A percentile compares a stretch with the other conserved stretches of the same genome.
These are phyloP conservation scores for Russula ochroleuca DNA, from an alignment of 768 basidiomycete genomes.

Conservation along the genomic window DNA sequence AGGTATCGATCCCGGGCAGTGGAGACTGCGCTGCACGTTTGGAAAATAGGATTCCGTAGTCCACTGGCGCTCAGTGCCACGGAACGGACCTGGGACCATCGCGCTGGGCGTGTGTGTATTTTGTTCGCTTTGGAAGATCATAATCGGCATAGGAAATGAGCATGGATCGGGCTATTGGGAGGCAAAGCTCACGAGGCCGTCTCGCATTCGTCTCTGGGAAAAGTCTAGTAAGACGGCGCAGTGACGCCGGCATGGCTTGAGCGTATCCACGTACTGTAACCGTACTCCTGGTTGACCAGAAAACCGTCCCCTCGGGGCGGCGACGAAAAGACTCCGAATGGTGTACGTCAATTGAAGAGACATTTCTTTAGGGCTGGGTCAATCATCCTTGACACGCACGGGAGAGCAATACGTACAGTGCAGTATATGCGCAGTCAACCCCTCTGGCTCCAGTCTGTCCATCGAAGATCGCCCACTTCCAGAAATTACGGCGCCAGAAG, in stretches of 20 bases:
- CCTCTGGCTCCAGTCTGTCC: too few species aligned
- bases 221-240: neutral
- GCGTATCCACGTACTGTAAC: neutral
- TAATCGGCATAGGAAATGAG: neutral
- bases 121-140: neutral
- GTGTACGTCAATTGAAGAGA: too few species aligned
- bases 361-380: too few species aligned
- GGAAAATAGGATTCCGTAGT: neutral
- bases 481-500: constrained; percentile 2
- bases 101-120: neutral
- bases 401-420: neutral
- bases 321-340: too few species aligned
- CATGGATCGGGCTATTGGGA: neutral
- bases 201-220: neutral
- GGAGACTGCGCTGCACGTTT: neutral
- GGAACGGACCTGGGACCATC: neutral
- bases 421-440: neutral
- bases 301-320: neutral
- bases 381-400: neutral
- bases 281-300: neutral
- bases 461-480: neutral
- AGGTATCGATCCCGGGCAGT: neutral
- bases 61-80: neutral
- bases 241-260: neutral
- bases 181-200: constrained; percentile 5